Evolutionary conservation across 2,329 filamentous ascomycete genomes (phyloP).

Genomic region (Xylaria sp.): DNA sequence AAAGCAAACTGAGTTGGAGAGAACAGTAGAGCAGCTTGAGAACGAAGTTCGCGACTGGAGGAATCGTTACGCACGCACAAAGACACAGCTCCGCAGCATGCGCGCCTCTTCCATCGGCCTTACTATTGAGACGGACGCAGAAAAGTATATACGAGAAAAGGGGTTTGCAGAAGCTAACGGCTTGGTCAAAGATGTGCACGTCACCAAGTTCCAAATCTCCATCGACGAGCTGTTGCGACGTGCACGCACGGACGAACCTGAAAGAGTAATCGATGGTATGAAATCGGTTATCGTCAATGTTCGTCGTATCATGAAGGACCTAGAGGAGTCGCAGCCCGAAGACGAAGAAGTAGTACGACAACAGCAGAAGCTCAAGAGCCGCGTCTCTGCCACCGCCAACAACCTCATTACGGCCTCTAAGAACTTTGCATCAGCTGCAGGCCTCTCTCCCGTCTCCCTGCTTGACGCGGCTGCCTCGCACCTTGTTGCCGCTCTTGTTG

Average conservation of each 20-base stretch:
- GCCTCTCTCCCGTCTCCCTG: constrained; percentile 91
- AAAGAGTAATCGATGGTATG: constrained; percentile 84
- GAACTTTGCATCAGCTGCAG: constrained; percentile 84
- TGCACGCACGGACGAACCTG: constrained; percentile 78
- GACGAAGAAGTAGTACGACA: constrained; percentile 67
- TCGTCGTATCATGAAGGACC: constrained; percentile 84
- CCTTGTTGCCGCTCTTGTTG: constrained; percentile 84
- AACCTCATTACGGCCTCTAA: constrained; percentile 95
- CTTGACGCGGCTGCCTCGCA: constrained; percentile 94
- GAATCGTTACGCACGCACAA: constrained; percentile 85
- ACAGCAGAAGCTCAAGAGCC: constrained; percentile 77
- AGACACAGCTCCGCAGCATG: constrained; percentile 85
- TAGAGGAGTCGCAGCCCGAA: constrained; percentile 68
- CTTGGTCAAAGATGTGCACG: constrained; percentile 87
- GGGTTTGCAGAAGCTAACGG: constrained; percentile 78
- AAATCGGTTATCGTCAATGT: constrained; percentile 86
- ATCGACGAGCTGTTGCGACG: constrained; percentile 89
- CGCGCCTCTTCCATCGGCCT: constrained; percentile 84
- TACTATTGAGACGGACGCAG: constrained; percentile 75
- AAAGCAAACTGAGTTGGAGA: constrained; percentile 81
- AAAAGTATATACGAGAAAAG: constrained; percentile 71
- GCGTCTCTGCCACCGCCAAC: constrained; percentile 93
- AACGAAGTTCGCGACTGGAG: constrained; percentile 91
- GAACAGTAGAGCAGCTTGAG: constrained; percentile 80
- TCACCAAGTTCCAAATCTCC: constrained; percentile 94